Evolutionary conservation across 768 basidiomycete species (phyloP), one percentile per base, ranked within the genome.

Genomic region (Boletus rex-veris): DNA sequence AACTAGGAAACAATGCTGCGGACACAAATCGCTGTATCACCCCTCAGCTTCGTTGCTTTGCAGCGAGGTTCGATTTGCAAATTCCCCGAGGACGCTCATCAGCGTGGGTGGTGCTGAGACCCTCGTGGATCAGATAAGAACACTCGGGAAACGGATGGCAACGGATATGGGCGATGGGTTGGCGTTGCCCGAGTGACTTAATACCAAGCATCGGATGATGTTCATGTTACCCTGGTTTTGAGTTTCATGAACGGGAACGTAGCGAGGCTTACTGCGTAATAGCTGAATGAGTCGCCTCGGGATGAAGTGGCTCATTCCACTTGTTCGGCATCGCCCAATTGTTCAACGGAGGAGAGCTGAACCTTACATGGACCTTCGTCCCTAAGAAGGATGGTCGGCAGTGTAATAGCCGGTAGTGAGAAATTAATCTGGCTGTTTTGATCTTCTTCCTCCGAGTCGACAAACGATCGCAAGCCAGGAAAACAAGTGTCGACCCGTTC

Each of bases 181-280:
- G 53, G 61, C 53, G 58, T 60, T 48, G 49, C 46, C 53, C 55
- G 63, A 45, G 50, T 65, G 41, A 53, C 37, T 31, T 69, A 70
- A 59, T 58, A 63, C 64, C 63, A 71, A 64, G 53, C 50, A 18
- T 46, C 55, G 56, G 70, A 69, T 48, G 66, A 58, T 15, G 50
- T 72, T 54, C 70, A 71, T 58, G 81, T 80, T 78, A 74, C 61
- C 50, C 81, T 30, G 67, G 69, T 28, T 77, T 84, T 50, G 53
- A 63, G n/a, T 78, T 75, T 74, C 75, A 78, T 64, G 79, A 82
- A 54, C 78, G 80, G 18, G 80, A 81, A 65, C 67, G 78, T 53
- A 75, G 74, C 21, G 65, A 77, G 46, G 77, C 77, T 1, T 66
- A 78, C 47, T 71, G 71, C 55, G 74, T 65, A 18, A 78, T 82